These are phyloP conservation scores for Datura wrightii DNA, from an alignment of 257 asterid genomes.

Conservation along the genomic window DNA sequence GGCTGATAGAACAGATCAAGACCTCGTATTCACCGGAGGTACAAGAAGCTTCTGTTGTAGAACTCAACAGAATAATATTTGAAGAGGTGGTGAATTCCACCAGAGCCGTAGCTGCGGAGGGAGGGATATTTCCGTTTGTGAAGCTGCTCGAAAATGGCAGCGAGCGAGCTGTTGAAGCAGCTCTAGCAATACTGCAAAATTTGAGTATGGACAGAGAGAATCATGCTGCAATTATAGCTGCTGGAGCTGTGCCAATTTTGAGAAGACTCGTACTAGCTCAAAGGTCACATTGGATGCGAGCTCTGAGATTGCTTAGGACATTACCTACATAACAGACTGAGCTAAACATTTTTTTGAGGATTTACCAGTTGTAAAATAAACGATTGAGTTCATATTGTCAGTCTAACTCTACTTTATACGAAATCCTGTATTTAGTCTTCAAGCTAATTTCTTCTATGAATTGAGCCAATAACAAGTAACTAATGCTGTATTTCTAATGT, in stretches of 20 bases:
- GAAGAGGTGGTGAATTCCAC: conserved; percentile 70
- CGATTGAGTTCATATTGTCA: neutral
- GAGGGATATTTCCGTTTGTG: conserved; percentile 76
- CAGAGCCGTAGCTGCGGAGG: conserved; percentile 58
- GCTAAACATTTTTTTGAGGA: neutral
- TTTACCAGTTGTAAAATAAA: neutral
- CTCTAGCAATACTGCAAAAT: conserved; percentile 66
- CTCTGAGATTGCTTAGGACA: conserved; percentile 75
- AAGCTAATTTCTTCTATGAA: neutral
- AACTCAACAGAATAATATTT: conserved; percentile 70
- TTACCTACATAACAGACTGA: conserved; percentile 57
- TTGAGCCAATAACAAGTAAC: neutral
- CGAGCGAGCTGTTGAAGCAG: conserved; percentile 64
- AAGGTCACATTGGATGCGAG: conserved; percentile 65
- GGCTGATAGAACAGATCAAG: conserved; percentile 65
- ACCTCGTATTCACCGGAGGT: conserved; percentile 54
- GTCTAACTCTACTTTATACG: neutral
- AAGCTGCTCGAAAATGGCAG: conserved; percentile 63
- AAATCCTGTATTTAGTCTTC: conserved; percentile 6
- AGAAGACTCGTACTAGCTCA: conserved; percentile 66
- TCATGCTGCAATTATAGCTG: conserved; percentile 72
- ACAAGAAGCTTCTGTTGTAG: conserved; percentile 71
- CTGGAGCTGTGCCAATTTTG: conserved; percentile 77
- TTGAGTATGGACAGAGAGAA: conserved; percentile 82
- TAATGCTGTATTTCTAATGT: no score